Conservation (phyloP, 345 rosid species). For the Pseudoturritis turrita region DNA sequence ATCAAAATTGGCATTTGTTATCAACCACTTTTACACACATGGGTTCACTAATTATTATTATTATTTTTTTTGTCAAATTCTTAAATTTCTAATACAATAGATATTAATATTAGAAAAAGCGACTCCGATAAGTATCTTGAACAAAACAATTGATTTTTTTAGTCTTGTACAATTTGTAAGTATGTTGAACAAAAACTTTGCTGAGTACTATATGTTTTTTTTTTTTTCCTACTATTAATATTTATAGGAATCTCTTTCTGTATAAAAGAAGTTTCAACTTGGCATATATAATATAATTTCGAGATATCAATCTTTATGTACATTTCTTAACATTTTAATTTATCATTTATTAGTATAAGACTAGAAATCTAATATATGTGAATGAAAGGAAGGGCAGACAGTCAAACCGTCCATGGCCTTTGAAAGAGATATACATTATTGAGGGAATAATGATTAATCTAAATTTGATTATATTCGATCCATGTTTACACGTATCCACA, state of each 20-base stretch:
- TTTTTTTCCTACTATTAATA: not conserved
- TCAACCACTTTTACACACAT: too few species aligned
- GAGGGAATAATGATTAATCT: not conserved
- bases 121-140: too few species aligned
- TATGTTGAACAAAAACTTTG: too few species aligned
- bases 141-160: too few species aligned
- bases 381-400: not conserved
- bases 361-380: not conserved
- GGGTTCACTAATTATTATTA: too few species aligned
- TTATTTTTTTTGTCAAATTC: too few species aligned
- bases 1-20: too few species aligned
- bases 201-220: too few species aligned
- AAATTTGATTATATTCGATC: not conserved
- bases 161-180: too few species aligned
- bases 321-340: too few species aligned
- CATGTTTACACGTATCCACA: conserved; percentile 8
- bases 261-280: not conserved
- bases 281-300: not conserved
- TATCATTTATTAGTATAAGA: not conserved
- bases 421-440: not conserved
- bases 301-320: not conserved
- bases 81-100: too few species aligned
- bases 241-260: not conserved
- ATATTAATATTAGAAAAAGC: too few species aligned
- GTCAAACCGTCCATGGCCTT: conserved; percentile 10